phyloP scores from a whole-genome alignment of 768 basidiomycete genomes.

The Amyloporia xantha region DNA sequence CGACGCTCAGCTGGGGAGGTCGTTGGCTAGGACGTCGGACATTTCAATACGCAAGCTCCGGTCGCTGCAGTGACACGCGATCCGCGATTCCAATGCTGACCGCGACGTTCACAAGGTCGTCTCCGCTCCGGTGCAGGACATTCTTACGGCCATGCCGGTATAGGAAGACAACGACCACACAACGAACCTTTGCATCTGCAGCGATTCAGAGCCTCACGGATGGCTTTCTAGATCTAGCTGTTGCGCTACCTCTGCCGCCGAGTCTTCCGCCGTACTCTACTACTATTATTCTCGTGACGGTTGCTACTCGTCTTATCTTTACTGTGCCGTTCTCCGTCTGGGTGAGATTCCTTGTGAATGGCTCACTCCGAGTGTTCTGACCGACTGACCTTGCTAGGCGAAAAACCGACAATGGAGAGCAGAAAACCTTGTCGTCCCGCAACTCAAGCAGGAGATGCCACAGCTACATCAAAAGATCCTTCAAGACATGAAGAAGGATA shows the following conservation, averaged over 20 bases:
- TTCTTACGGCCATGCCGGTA: too few relatives aligned
- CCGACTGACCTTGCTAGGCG: conserved; percentile 44
- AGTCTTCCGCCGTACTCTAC: conserved; percentile 65
- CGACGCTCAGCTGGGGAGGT: too few relatives aligned
- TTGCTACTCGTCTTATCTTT: conserved; percentile 48
- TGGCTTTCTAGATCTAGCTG: conserved; percentile 70
- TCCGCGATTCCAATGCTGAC: not conserved
- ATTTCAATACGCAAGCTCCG: too few relatives aligned
- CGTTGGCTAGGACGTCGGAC: too few relatives aligned
- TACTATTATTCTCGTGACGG: conserved; percentile 65
- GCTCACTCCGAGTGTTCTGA: too few relatives aligned
- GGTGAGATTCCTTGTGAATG: too few relatives aligned
- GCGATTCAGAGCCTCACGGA: conserved; percentile 29
- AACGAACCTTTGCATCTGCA: conserved; percentile 18
- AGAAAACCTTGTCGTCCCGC: conserved; percentile 56
- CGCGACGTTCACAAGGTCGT: not conserved
- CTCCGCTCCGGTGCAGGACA: not conserved
- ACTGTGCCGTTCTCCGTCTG: conserved; percentile 72
- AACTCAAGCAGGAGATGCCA: conserved; percentile 44
- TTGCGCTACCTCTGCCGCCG: conserved; percentile 66
- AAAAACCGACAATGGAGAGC: conserved; percentile 52
- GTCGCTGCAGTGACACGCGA: too few relatives aligned
- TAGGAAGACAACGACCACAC: not conserved
- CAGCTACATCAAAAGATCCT: conserved; percentile 27
- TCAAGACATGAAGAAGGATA: conserved; percentile 47